These are phyloP conservation scores for Talaromyces stipitatus DNA, from an alignment of 495 filamentous ascomycete genomes.

Conservation along the genomic window DNA sequence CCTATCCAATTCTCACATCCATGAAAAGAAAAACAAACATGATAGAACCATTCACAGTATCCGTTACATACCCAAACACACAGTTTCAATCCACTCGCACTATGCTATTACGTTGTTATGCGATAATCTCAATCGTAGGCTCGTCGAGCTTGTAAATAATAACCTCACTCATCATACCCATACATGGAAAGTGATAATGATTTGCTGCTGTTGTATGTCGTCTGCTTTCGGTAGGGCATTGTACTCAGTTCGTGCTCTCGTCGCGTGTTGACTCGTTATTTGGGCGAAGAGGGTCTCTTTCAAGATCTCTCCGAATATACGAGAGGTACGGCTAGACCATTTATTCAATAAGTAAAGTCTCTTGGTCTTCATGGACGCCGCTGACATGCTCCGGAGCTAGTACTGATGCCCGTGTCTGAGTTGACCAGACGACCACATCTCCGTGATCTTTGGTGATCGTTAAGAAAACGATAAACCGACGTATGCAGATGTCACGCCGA, in stretches of 20 bases:
- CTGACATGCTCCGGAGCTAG: not conserved
- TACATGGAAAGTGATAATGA: not conserved
- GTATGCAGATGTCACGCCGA: constrained; percentile 2
- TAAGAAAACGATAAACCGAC: not conserved
- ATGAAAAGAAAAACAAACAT: not conserved
- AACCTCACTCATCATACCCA: not conserved
- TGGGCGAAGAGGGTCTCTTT: not conserved
- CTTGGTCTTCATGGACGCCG: not conserved
- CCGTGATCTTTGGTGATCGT: not conserved
- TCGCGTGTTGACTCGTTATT: not conserved
- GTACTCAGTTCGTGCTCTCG: not conserved
- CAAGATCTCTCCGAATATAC: not conserved
- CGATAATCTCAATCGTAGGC: not conserved
- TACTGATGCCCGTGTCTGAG: not conserved
- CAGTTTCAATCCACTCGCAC: not conserved
- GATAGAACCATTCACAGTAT: not conserved
- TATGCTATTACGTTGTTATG: not conserved
- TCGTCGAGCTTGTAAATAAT: not conserved
- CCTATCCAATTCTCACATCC: not conserved
- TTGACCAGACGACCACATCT: not conserved
- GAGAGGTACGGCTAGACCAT: not conserved
- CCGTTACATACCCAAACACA: not conserved
- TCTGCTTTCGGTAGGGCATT: not conserved
- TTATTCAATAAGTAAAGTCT: not conserved
- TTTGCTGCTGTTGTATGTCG: not conserved